phyloP scores from a whole-genome alignment of 2,329 filamentous ascomycete genomes.

The Apiospora koreana region DNA sequence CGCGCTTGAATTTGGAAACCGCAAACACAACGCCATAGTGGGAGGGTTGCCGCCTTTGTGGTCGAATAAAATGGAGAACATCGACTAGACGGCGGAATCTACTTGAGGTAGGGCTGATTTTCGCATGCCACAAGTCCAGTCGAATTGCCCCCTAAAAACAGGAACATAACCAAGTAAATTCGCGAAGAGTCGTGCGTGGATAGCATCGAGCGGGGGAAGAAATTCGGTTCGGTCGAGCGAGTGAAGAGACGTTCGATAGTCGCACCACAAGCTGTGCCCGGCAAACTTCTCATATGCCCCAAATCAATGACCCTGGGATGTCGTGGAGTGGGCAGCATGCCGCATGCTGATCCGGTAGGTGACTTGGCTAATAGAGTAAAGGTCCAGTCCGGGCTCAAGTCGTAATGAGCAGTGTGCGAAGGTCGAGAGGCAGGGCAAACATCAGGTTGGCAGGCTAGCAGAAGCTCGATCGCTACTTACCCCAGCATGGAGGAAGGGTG shows the following conservation, averaged over 20 bases:
- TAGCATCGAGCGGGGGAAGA: not conserved
- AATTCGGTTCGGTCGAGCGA: not conserved
- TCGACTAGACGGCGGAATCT: not conserved
- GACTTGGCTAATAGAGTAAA: not conserved
- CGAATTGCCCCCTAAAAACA: not conserved
- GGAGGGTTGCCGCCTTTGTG: not conserved
- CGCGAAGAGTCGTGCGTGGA: not conserved
- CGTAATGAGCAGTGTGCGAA: not conserved
- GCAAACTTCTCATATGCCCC: not conserved
- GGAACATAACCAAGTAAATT: too few species aligned
- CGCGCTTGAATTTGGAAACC: not conserved
- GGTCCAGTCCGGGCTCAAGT: not conserved
- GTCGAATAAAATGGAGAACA: not conserved
- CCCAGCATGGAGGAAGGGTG: not conserved
- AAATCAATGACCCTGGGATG: not conserved
- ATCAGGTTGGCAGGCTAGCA: not conserved
- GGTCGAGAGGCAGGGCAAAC: not conserved
- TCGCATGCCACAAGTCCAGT: not conserved
- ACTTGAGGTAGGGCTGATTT: not conserved
- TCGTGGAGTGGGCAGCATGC: not conserved
- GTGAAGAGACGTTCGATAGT: not conserved
- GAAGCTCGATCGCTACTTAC: conserved; percentile 9
- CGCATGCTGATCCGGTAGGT: not conserved
- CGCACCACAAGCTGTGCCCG: not conserved
- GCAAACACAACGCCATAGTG: not conserved